Conservation (phyloP, 2,329 filamentous ascomycete genomes). For the Teratosphaeria pseudoeucalypti region DNA sequence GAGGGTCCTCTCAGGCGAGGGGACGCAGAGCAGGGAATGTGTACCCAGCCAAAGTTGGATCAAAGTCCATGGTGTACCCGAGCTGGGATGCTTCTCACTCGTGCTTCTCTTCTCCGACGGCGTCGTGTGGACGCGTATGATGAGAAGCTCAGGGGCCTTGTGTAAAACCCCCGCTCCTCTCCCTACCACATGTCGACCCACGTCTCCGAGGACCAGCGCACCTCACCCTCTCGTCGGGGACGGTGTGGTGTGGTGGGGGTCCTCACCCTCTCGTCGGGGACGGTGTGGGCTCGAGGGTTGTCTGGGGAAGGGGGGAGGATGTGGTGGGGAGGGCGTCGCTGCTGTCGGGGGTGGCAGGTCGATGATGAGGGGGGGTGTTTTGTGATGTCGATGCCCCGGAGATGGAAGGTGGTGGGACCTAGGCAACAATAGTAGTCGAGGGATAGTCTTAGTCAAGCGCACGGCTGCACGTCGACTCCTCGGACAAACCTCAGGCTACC, state of each 20-base stretch:
- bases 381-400: not conserved
- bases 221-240: not conserved
- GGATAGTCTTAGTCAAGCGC: constrained; percentile 11
- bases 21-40: constrained; percentile 7
- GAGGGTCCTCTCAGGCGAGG: not conserved
- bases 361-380: not conserved
- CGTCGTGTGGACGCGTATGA: not conserved
- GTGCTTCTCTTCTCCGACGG: not conserved
- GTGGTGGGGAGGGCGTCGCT: not conserved
- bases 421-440: not conserved
- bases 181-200: not conserved
- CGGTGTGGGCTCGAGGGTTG: not conserved
- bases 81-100: not conserved
- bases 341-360: not conserved
- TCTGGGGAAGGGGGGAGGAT: not conserved
- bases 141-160: not conserved
- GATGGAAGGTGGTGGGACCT: not conserved
- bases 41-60: constrained; percentile 15
- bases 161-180: not conserved
- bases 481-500: constrained; percentile 11
- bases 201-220: not conserved
- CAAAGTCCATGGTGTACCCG: constrained; percentile 12
- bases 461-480: constrained; percentile 6
- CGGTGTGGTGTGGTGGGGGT: too few relatives aligned
- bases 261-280: too few relatives aligned